Percentiles rank a stretch among this genome's conserved stretches.
Conservation (phyloP, 1,284 basidiomycete genomes). For the Sanguinoderma infundibulare region DNA sequence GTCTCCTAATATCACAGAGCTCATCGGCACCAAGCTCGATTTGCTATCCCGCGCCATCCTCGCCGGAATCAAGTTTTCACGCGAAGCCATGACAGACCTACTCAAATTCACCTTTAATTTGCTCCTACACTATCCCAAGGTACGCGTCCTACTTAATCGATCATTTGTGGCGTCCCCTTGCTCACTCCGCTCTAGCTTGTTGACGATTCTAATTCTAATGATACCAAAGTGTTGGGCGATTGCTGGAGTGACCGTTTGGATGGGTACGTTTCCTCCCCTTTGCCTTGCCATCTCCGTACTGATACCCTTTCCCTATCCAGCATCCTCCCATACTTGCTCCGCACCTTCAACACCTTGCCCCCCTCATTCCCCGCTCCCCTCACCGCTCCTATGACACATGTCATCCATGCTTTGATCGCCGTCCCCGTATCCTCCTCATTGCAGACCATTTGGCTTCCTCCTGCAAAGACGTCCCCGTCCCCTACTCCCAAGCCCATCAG, state of each 20-base stretch:
- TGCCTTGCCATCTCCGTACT: neutral
- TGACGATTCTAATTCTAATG: slow-evolving; percentile 32
- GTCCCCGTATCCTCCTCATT: slow-evolving; percentile 66
- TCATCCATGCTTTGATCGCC: slow-evolving; percentile 74
- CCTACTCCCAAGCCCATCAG: slow-evolving; percentile 30
- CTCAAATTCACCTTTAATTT: slow-evolving; percentile 82
- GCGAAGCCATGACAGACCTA: slow-evolving; percentile 76
- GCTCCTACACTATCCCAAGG: slow-evolving; percentile 71
- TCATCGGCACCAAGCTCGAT: slow-evolving; percentile 63
- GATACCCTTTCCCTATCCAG: slow-evolving; percentile 36
- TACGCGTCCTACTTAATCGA: slow-evolving; percentile 29
- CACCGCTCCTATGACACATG: slow-evolving; percentile 69
- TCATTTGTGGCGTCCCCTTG: neutral
- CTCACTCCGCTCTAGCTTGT: slow-evolving; percentile 37
- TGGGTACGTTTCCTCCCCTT: slow-evolving; percentile 46
- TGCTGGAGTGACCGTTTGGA: slow-evolving; percentile 74
- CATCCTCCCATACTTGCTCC: slow-evolving; percentile 61
- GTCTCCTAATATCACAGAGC: slow-evolving; percentile 58
- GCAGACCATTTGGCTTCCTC: slow-evolving; percentile 54
- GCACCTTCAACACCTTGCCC: slow-evolving; percentile 64
- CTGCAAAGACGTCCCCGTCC: slow-evolving; percentile 35
- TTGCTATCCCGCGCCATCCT: slow-evolving; percentile 50
- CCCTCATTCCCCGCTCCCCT: slow-evolving; percentile 65
- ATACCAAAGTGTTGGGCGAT: slow-evolving; percentile 56
- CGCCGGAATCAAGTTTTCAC: slow-evolving; percentile 54